Conservation (phyloP, 2,329 filamentous ascomycete species). For the Aquanectria penicillioides region DNA sequence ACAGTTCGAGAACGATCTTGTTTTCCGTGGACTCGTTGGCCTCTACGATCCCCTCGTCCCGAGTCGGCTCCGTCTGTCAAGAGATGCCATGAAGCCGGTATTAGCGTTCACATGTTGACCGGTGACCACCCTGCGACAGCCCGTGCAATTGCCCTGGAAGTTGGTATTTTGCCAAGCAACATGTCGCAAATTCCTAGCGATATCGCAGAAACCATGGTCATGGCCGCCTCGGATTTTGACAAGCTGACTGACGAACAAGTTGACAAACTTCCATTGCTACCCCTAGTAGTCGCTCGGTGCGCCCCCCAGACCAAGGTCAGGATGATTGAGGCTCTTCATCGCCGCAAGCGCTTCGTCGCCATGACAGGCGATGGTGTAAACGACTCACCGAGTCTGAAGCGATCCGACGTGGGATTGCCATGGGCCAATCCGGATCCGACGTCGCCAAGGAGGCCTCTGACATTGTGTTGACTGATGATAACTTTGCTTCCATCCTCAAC, state of each 20-base stretch:
- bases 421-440: constrained; percentile 75
- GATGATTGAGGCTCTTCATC: constrained; percentile 79
- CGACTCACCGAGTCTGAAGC: constrained; percentile 74
- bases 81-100: constrained; percentile 68
- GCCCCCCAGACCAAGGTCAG: constrained; percentile 77
- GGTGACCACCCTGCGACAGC: constrained; percentile 75
- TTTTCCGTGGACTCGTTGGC: constrained; percentile 75
- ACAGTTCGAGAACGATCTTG: constrained; percentile 68
- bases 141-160: constrained; percentile 70
- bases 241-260: constrained; percentile 71
- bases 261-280: constrained; percentile 69
- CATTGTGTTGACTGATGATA: constrained; percentile 78
- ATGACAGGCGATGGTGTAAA: constrained; percentile 81
- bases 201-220: constrained; percentile 69
- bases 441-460: constrained; percentile 75
- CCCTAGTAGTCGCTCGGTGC: constrained; percentile 75
- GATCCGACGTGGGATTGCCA: constrained; percentile 78
- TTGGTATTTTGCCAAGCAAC: constrained; percentile 67
- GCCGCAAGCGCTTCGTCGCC: constrained; percentile 71
- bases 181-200: constrained; percentile 62
- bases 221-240: constrained; percentile 75
- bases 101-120: constrained; percentile 76
- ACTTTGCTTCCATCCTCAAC: constrained; percentile 76
- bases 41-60: constrained; percentile 78
- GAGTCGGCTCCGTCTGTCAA: constrained; percentile 70